These are phyloP conservation scores for Thalassiosira livingstoniorum DNA, from an alignment of 352 stramenopile genomes.

Conservation along the genomic window DNA sequence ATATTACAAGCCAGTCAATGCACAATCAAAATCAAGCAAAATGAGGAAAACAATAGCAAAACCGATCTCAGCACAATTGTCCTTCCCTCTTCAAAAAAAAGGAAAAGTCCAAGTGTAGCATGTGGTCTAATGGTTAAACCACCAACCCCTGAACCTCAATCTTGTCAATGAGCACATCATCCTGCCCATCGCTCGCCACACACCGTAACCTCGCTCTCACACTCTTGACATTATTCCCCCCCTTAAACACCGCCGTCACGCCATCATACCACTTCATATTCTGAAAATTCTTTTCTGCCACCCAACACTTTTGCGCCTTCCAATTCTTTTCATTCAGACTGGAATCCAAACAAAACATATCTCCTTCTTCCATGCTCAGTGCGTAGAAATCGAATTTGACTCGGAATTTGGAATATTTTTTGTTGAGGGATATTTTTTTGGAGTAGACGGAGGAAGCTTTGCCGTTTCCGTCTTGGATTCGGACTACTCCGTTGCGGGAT, in stretches of 20 bases:
- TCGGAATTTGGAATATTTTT: conserved; percentile 13
- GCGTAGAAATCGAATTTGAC: conserved; percentile 16
- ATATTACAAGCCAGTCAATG: no score
- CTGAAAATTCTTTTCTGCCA: background rate
- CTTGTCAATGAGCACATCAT: conserved; percentile 2
- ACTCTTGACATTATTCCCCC: background rate
- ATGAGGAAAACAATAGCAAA: no score
- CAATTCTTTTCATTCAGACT: background rate
- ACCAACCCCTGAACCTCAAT: background rate
- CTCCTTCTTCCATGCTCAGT: conserved; percentile 26
- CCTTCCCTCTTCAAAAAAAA: no score
- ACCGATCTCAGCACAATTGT: no score
- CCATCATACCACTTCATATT: conserved; percentile 5
- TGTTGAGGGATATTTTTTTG: background rate
- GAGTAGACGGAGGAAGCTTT: conserved; percentile 29
- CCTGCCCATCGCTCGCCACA: background rate
- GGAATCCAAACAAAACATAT: conserved; percentile 24
- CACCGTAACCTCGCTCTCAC: background rate
- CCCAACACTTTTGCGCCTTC: background rate
- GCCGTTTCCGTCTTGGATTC: conserved; percentile 30
- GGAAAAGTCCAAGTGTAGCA: no score
- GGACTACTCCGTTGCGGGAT: background rate
- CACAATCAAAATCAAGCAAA: no score
- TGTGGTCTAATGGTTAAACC: no score
- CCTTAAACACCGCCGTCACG: background rate